Evolutionary conservation across 306 rosid species (phyloP), one percentile per base, ranked within the genome.

Genomic region (Biancaea sappan): DNA sequence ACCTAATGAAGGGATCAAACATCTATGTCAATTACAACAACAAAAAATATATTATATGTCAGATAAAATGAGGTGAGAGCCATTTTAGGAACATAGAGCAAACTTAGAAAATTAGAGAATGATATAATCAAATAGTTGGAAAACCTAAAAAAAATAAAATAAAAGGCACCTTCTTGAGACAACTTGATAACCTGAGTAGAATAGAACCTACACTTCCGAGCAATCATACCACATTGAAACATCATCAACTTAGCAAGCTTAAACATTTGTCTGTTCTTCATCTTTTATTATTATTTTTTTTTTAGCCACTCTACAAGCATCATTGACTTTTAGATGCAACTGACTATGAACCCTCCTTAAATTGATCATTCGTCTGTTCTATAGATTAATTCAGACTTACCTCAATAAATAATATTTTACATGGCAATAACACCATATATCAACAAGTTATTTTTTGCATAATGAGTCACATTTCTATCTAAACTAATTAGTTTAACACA

Each of bases 51-150:
- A n/a, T 5, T 0, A n/a, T n/a, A 43, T 43, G 26, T 64, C 11
- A 47, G 26, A 54, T 52, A 61, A 71, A 51, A 47, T 24, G 35
- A 10, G 12, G 28, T 37, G 51, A n/a, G 62, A 43, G 14, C 41
- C 22, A 35, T 14, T 37, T 9, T 44, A 14, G 51, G 8, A 46
- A 46, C 19, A 51, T 56, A 57, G 73, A 62, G 46, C 62, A 79
- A 73, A 66, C 34, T 34, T 62, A 43, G 56, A 47, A 75, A 41
- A 53, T 43, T 53, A n/a, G 54, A 25, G 24, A 28, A 37, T 56
- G 37, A 34, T 4, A n/a, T n/a, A n/a, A n/a, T n/a, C n/a, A n/a
- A n/a, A n/a, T n/a, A n/a, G n/a, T n/a, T n/a, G n/a, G n/a, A n/a
- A n/a, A n/a, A n/a, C n/a, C n/a, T n/a, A n/a, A n/a, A n/a, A n/a